Conservation (phyloP, 1,139 yeast species). For the Candida tetrigidarum region DNA sequence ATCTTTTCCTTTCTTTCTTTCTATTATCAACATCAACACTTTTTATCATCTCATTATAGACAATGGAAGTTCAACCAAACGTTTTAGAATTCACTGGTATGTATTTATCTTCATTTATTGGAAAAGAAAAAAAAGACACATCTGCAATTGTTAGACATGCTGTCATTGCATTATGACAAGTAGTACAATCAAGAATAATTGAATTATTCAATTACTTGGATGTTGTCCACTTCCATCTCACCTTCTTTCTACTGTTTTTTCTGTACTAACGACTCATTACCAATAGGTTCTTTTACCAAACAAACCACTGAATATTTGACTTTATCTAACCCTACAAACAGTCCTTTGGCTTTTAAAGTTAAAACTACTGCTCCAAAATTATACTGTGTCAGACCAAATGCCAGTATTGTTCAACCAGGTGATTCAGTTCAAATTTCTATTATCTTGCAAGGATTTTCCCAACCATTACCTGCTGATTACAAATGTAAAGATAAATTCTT, state of each 20-base stretch:
- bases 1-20: not conserved
- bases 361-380: constrained; percentile 98
- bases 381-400: constrained; percentile 96
- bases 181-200: no score
- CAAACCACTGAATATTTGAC: constrained; percentile 72
- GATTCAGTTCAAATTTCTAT: constrained; percentile 73
- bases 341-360: constrained; percentile 87
- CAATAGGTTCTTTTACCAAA: constrained; percentile 75
- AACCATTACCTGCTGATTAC: constrained; percentile 72
- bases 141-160: not conserved
- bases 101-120: no score
- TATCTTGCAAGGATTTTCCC: constrained; percentile 81
- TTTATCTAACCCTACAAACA: constrained; percentile 65
- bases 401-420: constrained; percentile 80
- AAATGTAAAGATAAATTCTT: constrained; percentile 92
- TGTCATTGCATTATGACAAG: not conserved
- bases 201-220: no score
- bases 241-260: not conserved
- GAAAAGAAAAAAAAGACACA: not conserved
- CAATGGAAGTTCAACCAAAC: constrained; percentile 65
- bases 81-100: constrained; percentile 74
- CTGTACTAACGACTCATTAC: constrained; percentile 12
- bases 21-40: not conserved
- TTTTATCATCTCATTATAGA: constrained; percentile 14
- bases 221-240: not conserved